phyloP scores from a whole-genome alignment of 2,329 filamentous ascomycete genomes.

The Diplodia sapinea region DNA sequence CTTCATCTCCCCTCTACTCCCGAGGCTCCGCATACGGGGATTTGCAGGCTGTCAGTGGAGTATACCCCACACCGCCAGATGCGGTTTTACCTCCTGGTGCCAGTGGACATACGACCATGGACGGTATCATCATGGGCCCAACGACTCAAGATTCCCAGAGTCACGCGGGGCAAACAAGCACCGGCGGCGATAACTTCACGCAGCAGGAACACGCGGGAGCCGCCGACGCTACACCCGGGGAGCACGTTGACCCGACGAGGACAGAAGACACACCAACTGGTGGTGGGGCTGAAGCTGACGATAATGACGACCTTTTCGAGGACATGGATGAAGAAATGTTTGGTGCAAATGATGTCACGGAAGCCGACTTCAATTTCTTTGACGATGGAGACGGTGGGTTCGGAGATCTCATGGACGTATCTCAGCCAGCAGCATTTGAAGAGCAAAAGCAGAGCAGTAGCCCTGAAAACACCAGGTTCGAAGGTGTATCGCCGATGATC shows the following conservation, averaged over 20 bases:
- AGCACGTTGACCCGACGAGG: constrained; percentile 14
- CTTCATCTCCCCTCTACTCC: constrained; percentile 48
- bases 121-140: constrained; percentile 18
- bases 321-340: constrained; percentile 72
- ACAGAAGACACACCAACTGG: neutral
- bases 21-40: constrained; percentile 45
- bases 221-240: neutral
- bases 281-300: constrained; percentile 28
- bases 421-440: constrained; percentile 29
- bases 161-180: neutral
- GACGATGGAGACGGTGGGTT: constrained; percentile 63
- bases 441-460: constrained; percentile 34
- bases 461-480: constrained; percentile 24
- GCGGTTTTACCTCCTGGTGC: constrained; percentile 43
- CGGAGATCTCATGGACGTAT: constrained; percentile 42
- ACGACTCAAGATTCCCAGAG: neutral
- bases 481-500: constrained; percentile 29
- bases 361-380: constrained; percentile 85
- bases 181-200: neutral
- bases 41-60: constrained; percentile 45
- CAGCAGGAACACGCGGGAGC: neutral
- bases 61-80: constrained; percentile 51
- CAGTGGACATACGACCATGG: constrained; percentile 32
- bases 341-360: constrained; percentile 75
- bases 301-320: constrained; percentile 67